phyloP scores from a whole-genome alignment of 2,329 filamentous ascomycete species.

The Paradendryphiella salina region DNA sequence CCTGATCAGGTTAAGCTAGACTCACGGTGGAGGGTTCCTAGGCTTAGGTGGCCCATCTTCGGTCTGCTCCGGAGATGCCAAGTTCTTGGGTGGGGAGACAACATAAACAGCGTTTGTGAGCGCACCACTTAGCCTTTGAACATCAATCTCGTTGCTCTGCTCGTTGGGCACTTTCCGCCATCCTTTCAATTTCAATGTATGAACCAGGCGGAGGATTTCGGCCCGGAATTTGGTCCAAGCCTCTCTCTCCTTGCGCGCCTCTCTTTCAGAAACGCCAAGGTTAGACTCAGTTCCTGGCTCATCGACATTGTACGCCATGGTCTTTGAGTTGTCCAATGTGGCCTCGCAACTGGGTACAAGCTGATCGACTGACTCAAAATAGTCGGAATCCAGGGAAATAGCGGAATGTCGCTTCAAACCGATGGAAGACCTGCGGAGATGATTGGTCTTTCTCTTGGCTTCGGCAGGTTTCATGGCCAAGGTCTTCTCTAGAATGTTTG shows the following conservation, averaged over 20 bases:
- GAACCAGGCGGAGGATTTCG: slow-evolving; percentile 85
- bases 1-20: slow-evolving; percentile 11
- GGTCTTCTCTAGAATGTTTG: slow-evolving; percentile 74
- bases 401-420: slow-evolving; percentile 51
- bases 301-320: slow-evolving; percentile 73
- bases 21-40: slow-evolving; percentile 59
- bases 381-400: slow-evolving; percentile 82
- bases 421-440: slow-evolving; percentile 36
- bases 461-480: slow-evolving; percentile 52
- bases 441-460: slow-evolving; percentile 36
- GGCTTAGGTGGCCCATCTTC: slow-evolving; percentile 43
- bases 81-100: slow-evolving; percentile 74
- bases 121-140: slow-evolving; percentile 82
- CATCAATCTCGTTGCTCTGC: slow-evolving; percentile 66
- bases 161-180: slow-evolving; percentile 84
- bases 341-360: slow-evolving; percentile 85
- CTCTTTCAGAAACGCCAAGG: slow-evolving; percentile 50
- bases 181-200: slow-evolving; percentile 86
- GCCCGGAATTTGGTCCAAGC: slow-evolving; percentile 87
- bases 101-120: slow-evolving; percentile 97
- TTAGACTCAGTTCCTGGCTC: slow-evolving; percentile 53
- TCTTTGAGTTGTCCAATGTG: slow-evolving; percentile 86
- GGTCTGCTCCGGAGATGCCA: slow-evolving; percentile 51
- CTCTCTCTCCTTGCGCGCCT: slow-evolving; percentile 67
- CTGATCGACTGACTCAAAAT: slow-evolving; percentile 72